These are phyloP conservation scores for Hyaloperonospora arabidopsidis DNA, from an alignment of 352 stramenopile genomes.

Conservation along the genomic window DNA sequence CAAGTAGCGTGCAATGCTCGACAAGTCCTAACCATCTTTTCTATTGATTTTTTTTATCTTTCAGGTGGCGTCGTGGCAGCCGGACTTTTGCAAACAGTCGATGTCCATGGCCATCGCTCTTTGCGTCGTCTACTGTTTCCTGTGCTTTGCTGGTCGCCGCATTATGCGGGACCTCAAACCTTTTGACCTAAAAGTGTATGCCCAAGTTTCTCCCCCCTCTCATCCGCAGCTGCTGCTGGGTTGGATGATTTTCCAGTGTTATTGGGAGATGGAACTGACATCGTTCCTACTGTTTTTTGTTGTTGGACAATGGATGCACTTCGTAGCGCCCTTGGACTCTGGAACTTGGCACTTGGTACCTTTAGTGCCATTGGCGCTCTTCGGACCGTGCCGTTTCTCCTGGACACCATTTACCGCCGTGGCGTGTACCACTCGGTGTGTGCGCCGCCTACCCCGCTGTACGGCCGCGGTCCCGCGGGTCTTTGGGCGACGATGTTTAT, in stretches of 20 bases:
- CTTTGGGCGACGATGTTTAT: conserved; percentile 84
- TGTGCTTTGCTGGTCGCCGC: conserved; percentile 72
- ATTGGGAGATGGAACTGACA: too few species aligned
- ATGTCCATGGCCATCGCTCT: conserved; percentile 50
- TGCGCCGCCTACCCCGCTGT: conserved; percentile 53
- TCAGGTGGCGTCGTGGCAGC: conserved; percentile 62
- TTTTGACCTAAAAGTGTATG: conserved; percentile 72
- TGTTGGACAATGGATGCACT: background rate
- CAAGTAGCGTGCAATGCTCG: too few species aligned
- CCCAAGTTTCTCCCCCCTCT: conserved; percentile 8
- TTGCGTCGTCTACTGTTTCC: conserved; percentile 56
- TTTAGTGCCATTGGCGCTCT: conserved; percentile 78
- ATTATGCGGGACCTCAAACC: conserved; percentile 74
- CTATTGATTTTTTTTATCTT: background rate
- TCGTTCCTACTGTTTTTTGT: background rate
- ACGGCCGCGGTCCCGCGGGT: conserved; percentile 56
- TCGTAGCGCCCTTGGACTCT: conserved; percentile 54
- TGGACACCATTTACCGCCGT: conserved; percentile 70
- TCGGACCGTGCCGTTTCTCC: conserved; percentile 69
- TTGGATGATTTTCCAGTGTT: too few species aligned
- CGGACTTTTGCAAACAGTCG: conserved; percentile 59
- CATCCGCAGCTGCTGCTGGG: too few species aligned
- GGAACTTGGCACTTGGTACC: conserved; percentile 68
- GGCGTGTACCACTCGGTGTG: conserved; percentile 84
- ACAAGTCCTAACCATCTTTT: background rate